These are phyloP conservation scores for Fistulifera solaris DNA, from an alignment of 108 stramenopile genomes.

Conservation along the genomic window DNA sequence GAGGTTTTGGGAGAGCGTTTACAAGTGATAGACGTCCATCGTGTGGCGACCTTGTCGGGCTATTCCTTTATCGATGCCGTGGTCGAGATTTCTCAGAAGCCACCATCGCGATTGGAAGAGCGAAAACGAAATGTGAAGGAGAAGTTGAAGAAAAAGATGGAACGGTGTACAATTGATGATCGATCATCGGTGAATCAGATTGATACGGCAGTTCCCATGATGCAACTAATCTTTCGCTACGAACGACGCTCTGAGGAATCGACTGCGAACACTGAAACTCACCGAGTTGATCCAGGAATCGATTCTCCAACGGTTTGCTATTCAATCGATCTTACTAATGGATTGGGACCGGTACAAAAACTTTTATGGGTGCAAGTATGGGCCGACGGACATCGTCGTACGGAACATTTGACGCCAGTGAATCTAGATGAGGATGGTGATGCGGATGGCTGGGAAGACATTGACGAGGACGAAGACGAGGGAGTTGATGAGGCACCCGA, in stretches of 20 bases:
- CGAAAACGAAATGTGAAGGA: slow-evolving; percentile 3
- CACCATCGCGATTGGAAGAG: slow-evolving; percentile 3
- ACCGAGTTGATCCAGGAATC: too few species aligned
- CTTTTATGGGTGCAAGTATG: slow-evolving; percentile 45
- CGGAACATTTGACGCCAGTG: slow-evolving; percentile 28
- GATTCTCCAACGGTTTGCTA: slow-evolving; percentile 28
- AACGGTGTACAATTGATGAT: too few species aligned
- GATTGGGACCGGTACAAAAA: slow-evolving; percentile 40
- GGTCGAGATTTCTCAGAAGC: slow-evolving; percentile 31
- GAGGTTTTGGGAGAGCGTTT: slow-evolving; percentile 32
- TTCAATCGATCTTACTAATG: slow-evolving; percentile 46
- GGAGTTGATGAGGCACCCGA: slow-evolving; percentile 1
- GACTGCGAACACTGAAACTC: not conserved
- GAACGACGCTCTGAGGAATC: slow-evolving; percentile 15
- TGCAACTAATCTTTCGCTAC: slow-evolving; percentile 29
- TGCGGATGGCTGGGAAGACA: slow-evolving; percentile 34
- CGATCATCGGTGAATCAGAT: too few species aligned
- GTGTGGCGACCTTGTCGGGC: slow-evolving; percentile 29
- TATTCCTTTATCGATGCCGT: slow-evolving; percentile 39
- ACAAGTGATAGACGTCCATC: slow-evolving; percentile 40
- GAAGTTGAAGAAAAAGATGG: not conserved
- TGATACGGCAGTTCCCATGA: not conserved
- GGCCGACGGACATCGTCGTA: slow-evolving; percentile 38
- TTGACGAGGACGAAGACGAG: slow-evolving; percentile 26
- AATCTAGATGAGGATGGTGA: slow-evolving; percentile 37